Evolutionary conservation across 139 green algal genomes (phyloP).

Genomic region (Microglena sp.): DNA sequence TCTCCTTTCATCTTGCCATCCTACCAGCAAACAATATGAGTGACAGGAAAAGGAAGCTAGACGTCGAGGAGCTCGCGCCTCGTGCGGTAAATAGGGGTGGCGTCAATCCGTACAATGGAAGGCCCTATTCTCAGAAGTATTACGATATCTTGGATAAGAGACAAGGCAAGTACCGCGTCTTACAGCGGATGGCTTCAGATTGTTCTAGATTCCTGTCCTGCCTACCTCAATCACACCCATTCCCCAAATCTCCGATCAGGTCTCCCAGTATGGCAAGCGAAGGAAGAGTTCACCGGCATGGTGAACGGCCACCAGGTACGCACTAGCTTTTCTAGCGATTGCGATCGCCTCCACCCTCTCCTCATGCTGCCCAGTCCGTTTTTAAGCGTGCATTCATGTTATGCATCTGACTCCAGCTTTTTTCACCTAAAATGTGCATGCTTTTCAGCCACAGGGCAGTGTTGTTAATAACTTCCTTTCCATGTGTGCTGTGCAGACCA

Average conservation of each 20-base stretch:
- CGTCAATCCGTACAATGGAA: constrained; percentile 52
- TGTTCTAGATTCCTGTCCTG: not conserved
- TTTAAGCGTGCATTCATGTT: too few species aligned
- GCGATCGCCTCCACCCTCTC: too few species aligned
- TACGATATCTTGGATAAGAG: constrained; percentile 89
- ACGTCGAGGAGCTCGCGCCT: constrained; percentile 19
- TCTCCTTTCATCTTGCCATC: too few species aligned
- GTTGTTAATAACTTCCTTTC: too few species aligned
- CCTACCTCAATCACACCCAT: not conserved
- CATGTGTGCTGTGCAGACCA: too few species aligned
- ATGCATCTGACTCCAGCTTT: too few species aligned
- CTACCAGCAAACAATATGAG: not conserved
- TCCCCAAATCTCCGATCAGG: constrained; percentile 32
- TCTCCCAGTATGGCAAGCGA: constrained; percentile 94
- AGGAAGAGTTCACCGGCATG: constrained; percentile 87
- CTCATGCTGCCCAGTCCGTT: too few species aligned
- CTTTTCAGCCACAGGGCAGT: too few species aligned
- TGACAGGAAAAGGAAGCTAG: constrained; percentile 68
- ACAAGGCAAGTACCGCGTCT: constrained; percentile 39
- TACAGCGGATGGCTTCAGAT: not conserved
- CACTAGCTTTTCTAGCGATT: too few species aligned
- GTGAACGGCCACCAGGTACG: constrained; percentile 71
- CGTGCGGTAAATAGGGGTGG: not conserved
- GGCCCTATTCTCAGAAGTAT: constrained; percentile 74
- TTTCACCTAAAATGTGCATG: too few species aligned